phyloP scores from a whole-genome alignment of 352 stramenopile species.

The Phytophthora macrochlamydospora region DNA sequence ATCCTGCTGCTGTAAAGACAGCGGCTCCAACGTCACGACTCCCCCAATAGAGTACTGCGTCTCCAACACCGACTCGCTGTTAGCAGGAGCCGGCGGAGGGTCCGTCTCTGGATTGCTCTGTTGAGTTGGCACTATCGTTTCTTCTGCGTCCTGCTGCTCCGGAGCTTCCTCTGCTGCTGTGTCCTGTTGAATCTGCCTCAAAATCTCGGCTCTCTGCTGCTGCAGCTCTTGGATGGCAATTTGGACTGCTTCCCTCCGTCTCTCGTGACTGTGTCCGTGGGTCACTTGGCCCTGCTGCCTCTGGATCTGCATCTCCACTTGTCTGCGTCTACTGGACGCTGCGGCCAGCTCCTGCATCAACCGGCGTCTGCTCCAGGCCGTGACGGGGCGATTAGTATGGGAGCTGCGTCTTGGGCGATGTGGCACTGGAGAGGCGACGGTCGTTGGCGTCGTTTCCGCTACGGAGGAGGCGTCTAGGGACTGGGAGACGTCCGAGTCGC shows the following conservation, averaged over 20 bases:
- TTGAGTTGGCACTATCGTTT: neutral
- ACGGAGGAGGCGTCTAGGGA: neutral
- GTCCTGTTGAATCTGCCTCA: conserved; percentile 49
- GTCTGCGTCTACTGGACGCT: conserved; percentile 32
- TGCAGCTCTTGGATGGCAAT: conserved; percentile 49
- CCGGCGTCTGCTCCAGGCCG: conserved; percentile 29
- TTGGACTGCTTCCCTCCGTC: conserved; percentile 27
- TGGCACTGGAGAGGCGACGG: conserved; percentile 1
- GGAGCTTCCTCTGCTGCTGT: conserved; percentile 9
- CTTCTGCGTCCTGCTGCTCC: neutral
- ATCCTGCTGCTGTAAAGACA: conserved; percentile 22
- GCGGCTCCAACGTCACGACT: conserved; percentile 54
- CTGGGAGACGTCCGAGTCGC: neutral
- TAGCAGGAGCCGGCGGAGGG: neutral
- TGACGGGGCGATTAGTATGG: conserved; percentile 6
- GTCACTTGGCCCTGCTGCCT: conserved; percentile 20
- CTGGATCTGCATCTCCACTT: conserved; percentile 45
- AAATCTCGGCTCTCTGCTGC: conserved; percentile 48
- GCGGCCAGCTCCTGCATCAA: conserved; percentile 47
- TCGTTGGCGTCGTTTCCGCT: neutral
- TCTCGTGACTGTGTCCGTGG: neutral
- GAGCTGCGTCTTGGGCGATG: neutral
- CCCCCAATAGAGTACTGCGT: conserved; percentile 66
- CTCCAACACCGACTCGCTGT: conserved; percentile 10
- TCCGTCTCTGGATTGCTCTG: neutral